A percentile compares a stretch with the other conserved stretches of the same genome.
Evolutionary conservation across 176 grass and related monocot genomes (phyloP).

Genomic region (maize (Zea mays)): DNA sequence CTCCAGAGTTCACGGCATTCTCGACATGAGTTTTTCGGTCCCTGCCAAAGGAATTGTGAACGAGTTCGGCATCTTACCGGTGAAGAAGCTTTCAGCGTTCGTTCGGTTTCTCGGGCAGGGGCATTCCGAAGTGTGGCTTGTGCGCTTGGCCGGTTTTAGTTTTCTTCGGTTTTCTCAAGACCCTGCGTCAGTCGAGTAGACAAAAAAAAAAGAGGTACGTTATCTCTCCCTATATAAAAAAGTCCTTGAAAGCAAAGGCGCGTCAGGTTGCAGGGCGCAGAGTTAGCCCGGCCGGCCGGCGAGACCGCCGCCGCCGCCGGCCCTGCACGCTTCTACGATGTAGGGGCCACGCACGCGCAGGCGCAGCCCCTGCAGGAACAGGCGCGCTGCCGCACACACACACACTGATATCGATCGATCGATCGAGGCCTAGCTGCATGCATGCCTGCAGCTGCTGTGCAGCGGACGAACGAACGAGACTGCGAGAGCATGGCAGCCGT

Average conservation of each 20-base stretch:
- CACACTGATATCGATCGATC: not conserved
- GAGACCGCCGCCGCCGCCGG: conserved; percentile 43
- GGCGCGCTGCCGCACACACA: not conserved
- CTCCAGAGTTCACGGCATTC: too few species aligned
- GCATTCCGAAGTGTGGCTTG: too few species aligned
- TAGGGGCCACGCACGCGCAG: not conserved
- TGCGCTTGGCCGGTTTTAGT: too few species aligned
- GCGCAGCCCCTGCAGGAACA: not conserved
- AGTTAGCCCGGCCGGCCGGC: conserved; percentile 33
- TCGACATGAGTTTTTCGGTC: too few species aligned
- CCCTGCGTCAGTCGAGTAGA: too few species aligned
- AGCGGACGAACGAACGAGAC: not conserved
- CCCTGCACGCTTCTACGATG: not conserved
- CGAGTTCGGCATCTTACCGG: too few species aligned
- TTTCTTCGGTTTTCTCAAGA: too few species aligned
- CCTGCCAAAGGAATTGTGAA: too few species aligned
- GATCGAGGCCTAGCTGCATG: not conserved
- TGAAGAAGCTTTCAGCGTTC: too few species aligned
- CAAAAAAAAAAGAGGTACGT: too few species aligned
- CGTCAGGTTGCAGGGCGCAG: conserved; percentile 20
- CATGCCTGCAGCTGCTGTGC: not conserved
- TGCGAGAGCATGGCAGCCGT: not conserved
- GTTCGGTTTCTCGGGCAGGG: too few species aligned
- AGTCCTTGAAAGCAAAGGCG: not conserved
- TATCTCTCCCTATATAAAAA: too few species aligned